A percentile compares a stretch with the other conserved stretches of the same genome.
Evolutionary conservation across 2,329 filamentous ascomycete species (phyloP).

Genomic region (Epichloe sp.): DNA sequence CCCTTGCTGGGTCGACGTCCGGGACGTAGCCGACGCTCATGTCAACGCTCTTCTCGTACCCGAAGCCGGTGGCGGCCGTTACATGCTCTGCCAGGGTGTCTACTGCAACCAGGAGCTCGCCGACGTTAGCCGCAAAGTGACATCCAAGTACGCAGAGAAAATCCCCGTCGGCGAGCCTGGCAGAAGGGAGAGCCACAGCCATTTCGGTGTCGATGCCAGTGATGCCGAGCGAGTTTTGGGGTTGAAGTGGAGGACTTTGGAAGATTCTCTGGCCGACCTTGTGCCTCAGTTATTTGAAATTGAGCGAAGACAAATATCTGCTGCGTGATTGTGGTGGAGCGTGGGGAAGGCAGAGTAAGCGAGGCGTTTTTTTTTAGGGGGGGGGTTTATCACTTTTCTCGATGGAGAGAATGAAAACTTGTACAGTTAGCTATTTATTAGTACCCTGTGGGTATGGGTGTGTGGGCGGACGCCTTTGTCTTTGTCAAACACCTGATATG

Average conservation of each 20-base stretch:
- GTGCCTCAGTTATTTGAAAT: constrained; percentile 22
- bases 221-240: constrained; percentile 35
- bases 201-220: constrained; percentile 37
- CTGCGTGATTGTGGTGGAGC: neutral
- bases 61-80: constrained; percentile 46
- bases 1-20: constrained; percentile 37
- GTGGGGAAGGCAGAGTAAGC: neutral
- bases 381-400: too few relatives aligned
- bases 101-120: constrained; percentile 26
- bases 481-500: neutral
- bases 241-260: constrained; percentile 34
- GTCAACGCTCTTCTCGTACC: constrained; percentile 44
- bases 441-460: neutral
- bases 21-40: constrained; percentile 50
- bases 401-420: too few relatives aligned
- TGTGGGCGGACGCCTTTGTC: neutral
- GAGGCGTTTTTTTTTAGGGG: neutral
- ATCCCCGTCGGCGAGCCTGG: constrained; percentile 24
- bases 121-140: constrained; percentile 18
- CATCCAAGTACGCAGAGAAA: constrained; percentile 14
- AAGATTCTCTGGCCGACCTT: constrained; percentile 37
- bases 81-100: constrained; percentile 37
- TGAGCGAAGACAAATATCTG: constrained; percentile 4
- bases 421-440: neutral
- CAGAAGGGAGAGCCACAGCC: constrained; percentile 14